Evolutionary conservation across 2,329 filamentous ascomycete species (phyloP).

Genomic region (Epichloe gansuensis): DNA sequence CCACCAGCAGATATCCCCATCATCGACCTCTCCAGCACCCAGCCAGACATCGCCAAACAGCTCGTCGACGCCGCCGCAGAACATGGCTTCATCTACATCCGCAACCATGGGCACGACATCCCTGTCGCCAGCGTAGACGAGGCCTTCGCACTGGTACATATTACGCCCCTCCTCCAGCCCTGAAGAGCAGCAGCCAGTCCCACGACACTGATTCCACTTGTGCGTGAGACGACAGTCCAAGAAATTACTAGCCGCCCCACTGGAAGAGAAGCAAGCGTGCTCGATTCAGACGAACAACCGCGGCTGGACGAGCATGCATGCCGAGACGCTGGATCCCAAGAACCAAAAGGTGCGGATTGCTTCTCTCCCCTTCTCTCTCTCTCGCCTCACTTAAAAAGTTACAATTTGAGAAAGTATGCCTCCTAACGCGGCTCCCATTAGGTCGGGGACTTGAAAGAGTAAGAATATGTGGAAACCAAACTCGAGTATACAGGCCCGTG

Average conservation of each 20-base stretch:
- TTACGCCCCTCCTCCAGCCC: not conserved
- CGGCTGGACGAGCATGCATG: constrained; percentile 81
- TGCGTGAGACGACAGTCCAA: constrained; percentile 34
- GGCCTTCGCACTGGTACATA: constrained; percentile 59
- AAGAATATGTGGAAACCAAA: constrained; percentile 6
- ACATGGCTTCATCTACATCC: constrained; percentile 84
- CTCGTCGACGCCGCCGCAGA: constrained; percentile 70
- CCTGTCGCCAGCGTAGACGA: constrained; percentile 50
- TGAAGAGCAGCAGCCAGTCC: not conserved
- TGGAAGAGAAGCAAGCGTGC: constrained; percentile 61
- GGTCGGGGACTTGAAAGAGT: constrained; percentile 86
- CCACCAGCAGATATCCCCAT: constrained; percentile 52
- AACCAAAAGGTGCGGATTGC: constrained; percentile 53
- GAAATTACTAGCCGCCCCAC: constrained; percentile 57
- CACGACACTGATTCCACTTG: too few relatives aligned
- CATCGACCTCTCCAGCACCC: constrained; percentile 60
- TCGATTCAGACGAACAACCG: constrained; percentile 70
- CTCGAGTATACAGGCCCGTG: too few relatives aligned
- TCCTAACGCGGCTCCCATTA: constrained; percentile 19
- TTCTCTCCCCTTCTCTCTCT: not conserved
- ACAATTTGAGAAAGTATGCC: not conserved
- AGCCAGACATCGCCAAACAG: constrained; percentile 46
- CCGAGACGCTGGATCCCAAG: constrained; percentile 76
- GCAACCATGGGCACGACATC: constrained; percentile 60
- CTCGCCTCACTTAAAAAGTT: not conserved